Evolutionary conservation across 495 filamentous ascomycete species (phyloP), one percentile per base, ranked within the genome.

Genomic region (Achaetomiella virescens): DNA sequence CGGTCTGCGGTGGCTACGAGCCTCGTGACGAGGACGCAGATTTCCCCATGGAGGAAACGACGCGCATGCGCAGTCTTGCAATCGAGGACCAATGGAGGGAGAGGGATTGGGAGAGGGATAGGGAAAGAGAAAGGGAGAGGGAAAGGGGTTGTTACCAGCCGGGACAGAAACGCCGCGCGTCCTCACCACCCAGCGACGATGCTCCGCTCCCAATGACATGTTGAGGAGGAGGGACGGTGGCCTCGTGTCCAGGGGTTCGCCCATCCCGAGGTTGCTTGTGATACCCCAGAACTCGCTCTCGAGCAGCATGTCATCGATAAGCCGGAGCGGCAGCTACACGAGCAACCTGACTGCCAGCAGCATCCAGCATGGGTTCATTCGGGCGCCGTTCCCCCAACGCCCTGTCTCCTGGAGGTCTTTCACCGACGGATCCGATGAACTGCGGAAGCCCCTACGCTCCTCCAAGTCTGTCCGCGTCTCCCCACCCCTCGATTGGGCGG

Each of bases 161-260:
- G 38, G 77, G 89, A 58, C 72, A 86, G 67, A 96, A 96, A 67
- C 80, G 90, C 55, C 77, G 88, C 51, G 90, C 90, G 22, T 90
- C 88, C 2, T 91, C 89, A 22, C 88, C 89, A 22, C 87, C 84
- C 10, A 73, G 76, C n/a, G 87, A 89, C 27, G 88, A 90, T 61
- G 70, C 80, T 29, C 76, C 78, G 4, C 65, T 86, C 53, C 80
- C 80, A 31, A 79, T 60, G 88, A 93, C 63, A 62, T 84, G 38
- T 79, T 83, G 37, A 81, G 86, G 61, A 78, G 88, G 57, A 81
- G 87, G 56, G 81, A 84, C 21, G 80, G 77, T 31, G 77, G 50
- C 2, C 36, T 53, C 10, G 20, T 79, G 38, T 85, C 65, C 60
- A 78, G 64, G 76, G 80, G 71, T 72, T 82, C 68, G 48, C 84